A percentile compares a stretch with the other conserved stretches of the same genome.
Conservation (phyloP, 2,329 filamentous ascomycete species). For the Tolypocladium inflatum region DNA sequence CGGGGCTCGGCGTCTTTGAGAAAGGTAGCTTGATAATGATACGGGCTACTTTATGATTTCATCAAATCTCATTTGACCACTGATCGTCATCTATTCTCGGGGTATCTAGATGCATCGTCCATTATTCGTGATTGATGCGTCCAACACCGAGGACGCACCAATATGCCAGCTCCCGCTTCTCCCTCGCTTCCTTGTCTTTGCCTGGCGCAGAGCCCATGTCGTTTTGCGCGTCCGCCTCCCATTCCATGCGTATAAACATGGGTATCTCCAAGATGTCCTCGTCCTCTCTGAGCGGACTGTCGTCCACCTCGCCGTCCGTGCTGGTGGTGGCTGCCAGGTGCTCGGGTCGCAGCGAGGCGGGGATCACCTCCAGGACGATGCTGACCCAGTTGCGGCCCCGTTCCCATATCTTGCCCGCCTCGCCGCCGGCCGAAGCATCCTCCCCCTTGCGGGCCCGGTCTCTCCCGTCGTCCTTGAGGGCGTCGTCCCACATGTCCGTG, state of each 20-base stretch:
- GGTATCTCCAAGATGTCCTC: constrained; percentile 76
- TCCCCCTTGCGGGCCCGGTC: constrained; percentile 30
- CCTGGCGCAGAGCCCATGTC: constrained; percentile 47
- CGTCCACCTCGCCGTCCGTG: constrained; percentile 29
- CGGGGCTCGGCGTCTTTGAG: constrained; percentile 39
- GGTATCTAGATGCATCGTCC: constrained; percentile 28
- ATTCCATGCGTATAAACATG: constrained; percentile 86
- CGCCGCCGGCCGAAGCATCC: constrained; percentile 44
- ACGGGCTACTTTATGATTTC: constrained; percentile 32
- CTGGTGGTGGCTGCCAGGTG: constrained; percentile 17
- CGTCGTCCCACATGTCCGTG: constrained; percentile 81
- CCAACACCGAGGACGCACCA: constrained; percentile 92
- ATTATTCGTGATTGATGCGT: constrained; percentile 51
- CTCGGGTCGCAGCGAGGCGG: constrained; percentile 42
- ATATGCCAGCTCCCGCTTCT: constrained; percentile 84
- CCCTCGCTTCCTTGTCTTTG: constrained; percentile 53
- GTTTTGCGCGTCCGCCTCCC: constrained; percentile 63
- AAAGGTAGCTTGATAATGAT: constrained; percentile 38
- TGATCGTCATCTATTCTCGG: constrained; percentile 15
- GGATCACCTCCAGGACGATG: constrained; percentile 83
- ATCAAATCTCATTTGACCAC: constrained; percentile 15
- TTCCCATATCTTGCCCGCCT: constrained; percentile 95
- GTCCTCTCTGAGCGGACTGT: constrained; percentile 43
- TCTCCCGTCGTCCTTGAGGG: constrained; percentile 49
- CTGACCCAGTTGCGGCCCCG: constrained; percentile 89